phyloP scores from a whole-genome alignment of 2,329 filamentous ascomycete genomes.

The Fusarium sp. region DNA sequence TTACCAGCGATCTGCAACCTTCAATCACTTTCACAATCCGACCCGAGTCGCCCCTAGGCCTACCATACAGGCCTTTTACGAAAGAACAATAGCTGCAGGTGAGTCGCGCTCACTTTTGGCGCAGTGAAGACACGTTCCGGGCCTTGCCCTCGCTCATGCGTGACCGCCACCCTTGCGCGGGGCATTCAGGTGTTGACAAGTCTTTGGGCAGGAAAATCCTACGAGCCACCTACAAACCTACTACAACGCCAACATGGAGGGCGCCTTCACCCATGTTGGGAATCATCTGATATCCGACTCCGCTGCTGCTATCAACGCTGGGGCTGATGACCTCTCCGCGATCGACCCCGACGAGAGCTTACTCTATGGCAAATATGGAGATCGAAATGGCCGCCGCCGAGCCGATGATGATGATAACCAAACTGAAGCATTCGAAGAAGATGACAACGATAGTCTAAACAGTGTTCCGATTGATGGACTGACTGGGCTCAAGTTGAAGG shows the following conservation, averaged over 20 bases:
- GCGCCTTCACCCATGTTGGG: conserved; percentile 86
- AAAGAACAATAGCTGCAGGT: conserved; percentile 43
- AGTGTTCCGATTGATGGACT: conserved; percentile 83
- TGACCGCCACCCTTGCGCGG: conserved; percentile 39
- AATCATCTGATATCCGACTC: conserved; percentile 88
- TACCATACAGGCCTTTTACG: conserved; percentile 33
- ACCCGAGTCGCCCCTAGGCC: conserved; percentile 40
- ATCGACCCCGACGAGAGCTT: conserved; percentile 83
- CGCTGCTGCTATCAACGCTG: conserved; percentile 86
- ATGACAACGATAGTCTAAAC: conserved; percentile 78
- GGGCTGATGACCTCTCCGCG: conserved; percentile 75
- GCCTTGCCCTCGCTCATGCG: conserved; percentile 19
- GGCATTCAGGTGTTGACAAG: conserved; percentile 33
- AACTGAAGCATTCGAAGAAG: conserved; percentile 83
- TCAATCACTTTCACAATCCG: conserved; percentile 45
- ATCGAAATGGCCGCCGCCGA: conserved; percentile 70
- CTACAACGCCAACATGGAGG: conserved; percentile 71
- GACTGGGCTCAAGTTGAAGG: conserved; percentile 68
- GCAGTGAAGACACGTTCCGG: background rate
- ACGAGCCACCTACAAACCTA: conserved; percentile 36
- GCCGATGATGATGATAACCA: conserved; percentile 91
- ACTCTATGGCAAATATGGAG: conserved; percentile 74
- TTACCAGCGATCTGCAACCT: conserved; percentile 44
- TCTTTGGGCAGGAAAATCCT: conserved; percentile 42
- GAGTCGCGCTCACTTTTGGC: conserved; percentile 33